Base-by-base conservation (phyloP, 1,139 yeast genomes). In the Taphrina deformans region DNA sequence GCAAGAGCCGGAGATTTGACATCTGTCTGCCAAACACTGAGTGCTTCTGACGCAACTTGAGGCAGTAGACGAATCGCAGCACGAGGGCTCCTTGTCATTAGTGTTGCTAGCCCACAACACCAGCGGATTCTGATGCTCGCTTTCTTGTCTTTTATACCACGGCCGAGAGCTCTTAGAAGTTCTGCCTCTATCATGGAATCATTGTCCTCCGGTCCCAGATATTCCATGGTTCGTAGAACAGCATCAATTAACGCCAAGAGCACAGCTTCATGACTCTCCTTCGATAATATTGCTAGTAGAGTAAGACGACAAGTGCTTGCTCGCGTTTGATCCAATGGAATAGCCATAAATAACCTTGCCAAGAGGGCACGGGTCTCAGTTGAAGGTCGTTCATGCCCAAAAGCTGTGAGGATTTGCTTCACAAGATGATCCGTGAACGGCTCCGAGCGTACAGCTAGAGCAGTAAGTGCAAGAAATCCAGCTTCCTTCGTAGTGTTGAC, bases 181-280 rank as follows among this genome's bases (percentile, higher is more conserved):
- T 69, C 50, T 35, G 70, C 69, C 12, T 70, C 72, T 12, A 12
- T n/a, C n/a, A n/a, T 14, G 2, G 65, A 63, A 3, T 55, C 62
- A 35, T n/a, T 53, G n/a, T 66, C 69, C 31, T 56, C 56, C 6
- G 41, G 64, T 16, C 71, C 70, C 3, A 38, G 41, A 18, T 38
- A 38, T 21, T 44, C 48, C 27, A 80, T 77, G 70, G 82, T 86
- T 27, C 71, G 70, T 59, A 82, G 79, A 68, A 83, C 82, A 0
- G 85, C 79, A n/a, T 76, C 74, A n/a, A 87, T 77, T 68, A 85
- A 78, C 4, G 79, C 77, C 1, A 77, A 69, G 59, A 90, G 78
- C 0, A 89, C 84, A 1, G 71, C 50, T 73, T 93, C 98, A 70
- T 90, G 89, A 63, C 85, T 83, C 72, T 92, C 98, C 71, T 89